phyloP scores from a whole-genome alignment of 192 early-diverging fungal genomes.

The Phlyctochytrium arcticum region DNA sequence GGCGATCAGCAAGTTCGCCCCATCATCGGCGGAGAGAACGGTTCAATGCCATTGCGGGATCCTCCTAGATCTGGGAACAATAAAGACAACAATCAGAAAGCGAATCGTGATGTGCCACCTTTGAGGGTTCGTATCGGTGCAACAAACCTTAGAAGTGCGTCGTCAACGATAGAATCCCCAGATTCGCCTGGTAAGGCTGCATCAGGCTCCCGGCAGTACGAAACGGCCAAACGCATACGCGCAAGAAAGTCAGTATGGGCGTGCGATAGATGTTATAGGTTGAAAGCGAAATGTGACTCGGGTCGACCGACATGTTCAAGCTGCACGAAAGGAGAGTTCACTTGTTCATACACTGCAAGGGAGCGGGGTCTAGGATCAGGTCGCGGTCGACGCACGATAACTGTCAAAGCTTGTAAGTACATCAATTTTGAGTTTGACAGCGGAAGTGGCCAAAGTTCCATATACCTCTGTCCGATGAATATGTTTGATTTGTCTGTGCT shows the following conservation, averaged over 20 bases:
- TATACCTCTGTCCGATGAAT: neutral
- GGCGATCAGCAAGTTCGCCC: too few species aligned
- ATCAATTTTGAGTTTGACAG: neutral
- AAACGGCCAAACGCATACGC: constrained; percentile 1
- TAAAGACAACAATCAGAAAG: too few species aligned
- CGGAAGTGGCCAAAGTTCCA: neutral
- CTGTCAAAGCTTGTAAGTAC: constrained; percentile 12
- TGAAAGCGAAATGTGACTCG: constrained; percentile 24
- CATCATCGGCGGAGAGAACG: too few species aligned
- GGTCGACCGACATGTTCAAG: constrained; percentile 15
- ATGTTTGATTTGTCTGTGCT: too few species aligned
- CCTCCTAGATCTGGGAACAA: too few species aligned
- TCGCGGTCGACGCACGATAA: neutral
- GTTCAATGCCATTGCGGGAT: too few species aligned
- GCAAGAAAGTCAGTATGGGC: constrained; percentile 23
- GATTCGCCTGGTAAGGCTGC: too few species aligned
- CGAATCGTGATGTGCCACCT: too few species aligned
- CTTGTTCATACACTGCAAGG: constrained; percentile 20
- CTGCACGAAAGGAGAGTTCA: neutral
- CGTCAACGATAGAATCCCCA: too few species aligned
- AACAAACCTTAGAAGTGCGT: too few species aligned
- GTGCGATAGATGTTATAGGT: constrained; percentile 26
- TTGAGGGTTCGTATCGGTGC: too few species aligned
- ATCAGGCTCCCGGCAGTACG: constrained; percentile 7
- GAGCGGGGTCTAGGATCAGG: constrained; percentile 11